These are phyloP conservation scores for Eimeria praecox DNA, from an alignment of 169 alveolate species.

Conservation along the genomic window DNA sequence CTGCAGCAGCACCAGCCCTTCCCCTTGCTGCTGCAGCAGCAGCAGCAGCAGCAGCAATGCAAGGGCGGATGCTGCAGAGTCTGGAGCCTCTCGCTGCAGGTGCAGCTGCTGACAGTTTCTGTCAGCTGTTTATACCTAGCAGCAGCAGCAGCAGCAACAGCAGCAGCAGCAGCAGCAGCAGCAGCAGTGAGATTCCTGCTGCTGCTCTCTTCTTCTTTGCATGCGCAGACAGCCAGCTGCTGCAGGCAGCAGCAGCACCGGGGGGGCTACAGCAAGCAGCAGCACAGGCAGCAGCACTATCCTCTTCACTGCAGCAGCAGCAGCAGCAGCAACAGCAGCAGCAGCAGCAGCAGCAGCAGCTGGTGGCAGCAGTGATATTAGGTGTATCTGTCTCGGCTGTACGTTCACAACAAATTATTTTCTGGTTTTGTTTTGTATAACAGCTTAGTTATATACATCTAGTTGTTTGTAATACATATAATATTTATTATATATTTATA, in stretches of 20 bases:
- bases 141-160: conserved; percentile 51
- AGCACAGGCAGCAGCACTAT: conserved; percentile 1
- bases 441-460: no score
- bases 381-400: conserved; percentile 64
- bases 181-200: not conserved
- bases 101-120: conserved; percentile 29
- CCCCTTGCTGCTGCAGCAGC: conserved; percentile 59
- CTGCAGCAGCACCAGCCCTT: conserved; percentile 6
- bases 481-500: no score
- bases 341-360: conserved; percentile 69
- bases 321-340: conserved; percentile 68
- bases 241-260: conserved; percentile 35
- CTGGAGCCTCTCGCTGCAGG: conserved; percentile 55
- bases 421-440: not conserved
- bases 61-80: conserved; percentile 36
- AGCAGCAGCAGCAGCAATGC: conserved; percentile 64
- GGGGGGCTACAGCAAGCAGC: conserved; percentile 48
- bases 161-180: conserved; percentile 65
- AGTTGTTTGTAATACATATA: no score
- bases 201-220: conserved; percentile 57
- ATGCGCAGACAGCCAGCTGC: conserved; percentile 66
- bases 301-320: conserved; percentile 12
- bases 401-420: not conserved
- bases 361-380: conserved; percentile 43
- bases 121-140: conserved; percentile 5